Evolutionary conservation across 2,329 filamentous ascomycete genomes (phyloP).

Genomic region (Pseudogymnoascus sp.): DNA sequence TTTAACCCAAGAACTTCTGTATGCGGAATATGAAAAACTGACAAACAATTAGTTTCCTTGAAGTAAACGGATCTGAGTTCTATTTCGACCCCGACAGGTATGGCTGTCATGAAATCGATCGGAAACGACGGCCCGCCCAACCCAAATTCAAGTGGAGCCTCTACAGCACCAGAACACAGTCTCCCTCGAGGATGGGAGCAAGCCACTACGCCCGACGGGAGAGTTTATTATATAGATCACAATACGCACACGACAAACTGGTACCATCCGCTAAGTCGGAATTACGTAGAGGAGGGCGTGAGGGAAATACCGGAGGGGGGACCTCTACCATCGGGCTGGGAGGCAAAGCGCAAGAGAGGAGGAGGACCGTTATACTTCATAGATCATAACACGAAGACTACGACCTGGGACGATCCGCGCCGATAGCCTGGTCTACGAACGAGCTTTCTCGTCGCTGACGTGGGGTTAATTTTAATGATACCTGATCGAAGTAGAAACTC

Average conservation of each 20-base stretch:
- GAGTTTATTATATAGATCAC: slow-evolving; percentile 91
- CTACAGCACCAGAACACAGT: slow-evolving; percentile 44
- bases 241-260: slow-evolving; percentile 93
- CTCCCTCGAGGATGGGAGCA: slow-evolving; percentile 92
- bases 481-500: neutral
- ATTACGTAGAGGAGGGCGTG: slow-evolving; percentile 1
- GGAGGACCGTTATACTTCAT: slow-evolving; percentile 98
- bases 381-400: slow-evolving; percentile 99
- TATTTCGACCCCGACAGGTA: neutral
- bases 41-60: neutral
- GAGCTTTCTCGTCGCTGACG: neutral
- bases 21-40: neutral
- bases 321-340: slow-evolving; percentile 92
- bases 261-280: slow-evolving; percentile 27
- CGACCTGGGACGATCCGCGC: slow-evolving; percentile 95
- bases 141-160: neutral
- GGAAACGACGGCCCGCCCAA: neutral
- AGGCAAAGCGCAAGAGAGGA: slow-evolving; percentile 92
- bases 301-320: slow-evolving; percentile 70
- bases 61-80: neutral
- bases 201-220: slow-evolving; percentile 80
- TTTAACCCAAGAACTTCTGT: neutral
- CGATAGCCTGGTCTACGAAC: slow-evolving; percentile 31
- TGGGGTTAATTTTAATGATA: neutral
- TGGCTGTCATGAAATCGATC: neutral